These are phyloP conservation scores for Heliamphora exappendiculata DNA, from an alignment of 148 eudicot genomes.

Conservation along the genomic window DNA sequence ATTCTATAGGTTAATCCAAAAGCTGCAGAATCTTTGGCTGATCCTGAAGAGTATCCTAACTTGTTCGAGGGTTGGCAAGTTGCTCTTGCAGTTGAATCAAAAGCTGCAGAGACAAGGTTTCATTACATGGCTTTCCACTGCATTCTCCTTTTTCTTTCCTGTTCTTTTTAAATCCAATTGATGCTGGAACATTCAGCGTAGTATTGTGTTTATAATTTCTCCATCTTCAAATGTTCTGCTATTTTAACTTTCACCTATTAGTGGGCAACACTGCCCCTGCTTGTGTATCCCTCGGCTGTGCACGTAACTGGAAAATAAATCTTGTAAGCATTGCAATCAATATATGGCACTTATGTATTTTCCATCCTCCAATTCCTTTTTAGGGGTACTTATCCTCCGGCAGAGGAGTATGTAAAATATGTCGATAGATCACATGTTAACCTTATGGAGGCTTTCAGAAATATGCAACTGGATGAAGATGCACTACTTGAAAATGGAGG, in stretches of 20 bases:
- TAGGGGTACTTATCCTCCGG: slow-evolving; percentile 76
- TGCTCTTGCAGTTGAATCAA: slow-evolving; percentile 82
- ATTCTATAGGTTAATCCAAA: slow-evolving; percentile 66
- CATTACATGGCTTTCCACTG: slow-evolving; percentile 13
- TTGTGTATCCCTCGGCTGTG: not conserved
- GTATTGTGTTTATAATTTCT: not conserved
- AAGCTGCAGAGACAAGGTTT: slow-evolving; percentile 79
- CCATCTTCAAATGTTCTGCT: not conserved
- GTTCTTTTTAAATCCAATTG: not conserved
- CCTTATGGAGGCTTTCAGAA: slow-evolving; percentile 84
- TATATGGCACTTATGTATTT: not conserved
- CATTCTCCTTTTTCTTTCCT: not conserved
- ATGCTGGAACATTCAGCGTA: not conserved
- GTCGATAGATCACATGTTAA: slow-evolving; percentile 66
- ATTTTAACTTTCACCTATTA: not conserved
- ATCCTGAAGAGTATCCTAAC: slow-evolving; percentile 91
- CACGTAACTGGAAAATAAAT: not conserved
- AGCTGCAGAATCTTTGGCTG: slow-evolving; percentile 97
- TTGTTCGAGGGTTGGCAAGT: slow-evolving; percentile 95
- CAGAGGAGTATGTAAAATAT: slow-evolving; percentile 64
- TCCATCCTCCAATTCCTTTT: slow-evolving; percentile 11
- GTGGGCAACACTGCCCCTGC: not conserved
- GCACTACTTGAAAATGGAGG: slow-evolving; percentile 81
- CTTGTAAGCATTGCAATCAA: not conserved
- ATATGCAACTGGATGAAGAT: slow-evolving; percentile 73